These are phyloP conservation scores for Syzygium jambos DNA, from an alignment of 345 rosid species.

Conservation along the genomic window DNA sequence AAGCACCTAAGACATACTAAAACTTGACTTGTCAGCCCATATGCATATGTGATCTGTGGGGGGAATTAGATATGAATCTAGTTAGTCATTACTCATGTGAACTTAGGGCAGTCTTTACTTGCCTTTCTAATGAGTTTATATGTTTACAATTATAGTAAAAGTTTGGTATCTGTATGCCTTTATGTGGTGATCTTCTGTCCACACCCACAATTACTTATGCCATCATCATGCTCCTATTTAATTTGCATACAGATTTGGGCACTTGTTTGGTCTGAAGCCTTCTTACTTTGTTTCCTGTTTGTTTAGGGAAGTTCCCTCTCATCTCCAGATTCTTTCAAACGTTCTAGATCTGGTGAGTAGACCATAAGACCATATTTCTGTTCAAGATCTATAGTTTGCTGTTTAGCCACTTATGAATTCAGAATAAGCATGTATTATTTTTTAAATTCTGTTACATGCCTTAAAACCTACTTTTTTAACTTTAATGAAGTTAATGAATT, in stretches of 20 bases:
- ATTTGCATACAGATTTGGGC: background rate
- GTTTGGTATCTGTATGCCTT: background rate
- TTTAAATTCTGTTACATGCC: background rate
- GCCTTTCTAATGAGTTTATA: background rate
- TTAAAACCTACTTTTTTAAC: rapidly evolving
- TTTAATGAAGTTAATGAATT: background rate
- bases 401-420: background rate
- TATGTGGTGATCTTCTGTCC: background rate
- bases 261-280: background rate
- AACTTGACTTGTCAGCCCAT: background rate
- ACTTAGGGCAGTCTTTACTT: background rate
- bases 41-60: background rate
- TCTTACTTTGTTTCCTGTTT: background rate
- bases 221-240: background rate
- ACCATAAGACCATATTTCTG: background rate
- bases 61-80: background rate
- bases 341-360: conserved; percentile 49
- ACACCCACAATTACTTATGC: background rate
- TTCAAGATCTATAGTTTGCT: background rate
- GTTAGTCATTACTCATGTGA: background rate
- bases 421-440: background rate
- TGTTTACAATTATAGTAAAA: background rate
- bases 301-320: conserved; percentile 21
- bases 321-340: conserved; percentile 39
- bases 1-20: background rate